Conservation (phyloP, 2,329 filamentous ascomycete genomes). For the Fusarium compactum region DNA sequence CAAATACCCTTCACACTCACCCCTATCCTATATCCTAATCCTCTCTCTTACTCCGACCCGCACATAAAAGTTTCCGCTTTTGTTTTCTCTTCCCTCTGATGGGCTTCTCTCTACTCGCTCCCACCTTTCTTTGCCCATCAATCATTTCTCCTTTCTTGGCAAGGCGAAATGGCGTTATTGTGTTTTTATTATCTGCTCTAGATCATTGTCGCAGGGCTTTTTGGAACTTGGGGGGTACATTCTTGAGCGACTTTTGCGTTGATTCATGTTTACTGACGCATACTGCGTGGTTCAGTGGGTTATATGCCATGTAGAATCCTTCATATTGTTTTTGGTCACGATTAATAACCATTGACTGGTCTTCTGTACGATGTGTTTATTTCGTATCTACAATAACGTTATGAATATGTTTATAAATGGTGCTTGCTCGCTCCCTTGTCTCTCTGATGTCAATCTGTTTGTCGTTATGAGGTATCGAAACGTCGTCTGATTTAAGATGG, state of each 20-base stretch:
- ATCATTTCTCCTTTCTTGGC: conserved; percentile 34
- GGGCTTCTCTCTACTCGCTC: conserved; percentile 12
- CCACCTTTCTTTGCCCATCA: conserved; percentile 18
- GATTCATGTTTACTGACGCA: conserved; percentile 8
- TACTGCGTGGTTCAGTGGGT: conserved; percentile 9
- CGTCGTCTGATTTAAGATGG: neutral
- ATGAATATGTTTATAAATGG: conserved; percentile 9
- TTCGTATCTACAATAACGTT: conserved; percentile 22
- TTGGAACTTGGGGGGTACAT: conserved; percentile 17
- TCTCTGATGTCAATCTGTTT: neutral
- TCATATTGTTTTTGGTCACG: conserved; percentile 20
- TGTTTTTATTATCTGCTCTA: conserved; percentile 9
- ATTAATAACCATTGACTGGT: conserved; percentile 22
- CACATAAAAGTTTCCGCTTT: conserved; percentile 25
- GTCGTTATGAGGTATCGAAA: neutral
- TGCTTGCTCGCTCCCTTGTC: neutral
- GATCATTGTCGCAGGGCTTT: conserved; percentile 8
- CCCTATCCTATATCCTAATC: neutral
- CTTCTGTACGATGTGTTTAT: conserved; percentile 14
- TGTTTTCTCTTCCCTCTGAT: conserved; percentile 18
- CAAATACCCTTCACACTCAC: conserved; percentile 20
- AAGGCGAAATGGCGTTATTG: conserved; percentile 44
- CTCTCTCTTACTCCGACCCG: conserved; percentile 13
- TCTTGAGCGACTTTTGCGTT: conserved; percentile 27
- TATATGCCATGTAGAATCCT: conserved; percentile 24